These are phyloP conservation scores for Diaporthe velutina DNA, from an alignment of 2,329 filamentous ascomycete species.

Conservation along the genomic window DNA sequence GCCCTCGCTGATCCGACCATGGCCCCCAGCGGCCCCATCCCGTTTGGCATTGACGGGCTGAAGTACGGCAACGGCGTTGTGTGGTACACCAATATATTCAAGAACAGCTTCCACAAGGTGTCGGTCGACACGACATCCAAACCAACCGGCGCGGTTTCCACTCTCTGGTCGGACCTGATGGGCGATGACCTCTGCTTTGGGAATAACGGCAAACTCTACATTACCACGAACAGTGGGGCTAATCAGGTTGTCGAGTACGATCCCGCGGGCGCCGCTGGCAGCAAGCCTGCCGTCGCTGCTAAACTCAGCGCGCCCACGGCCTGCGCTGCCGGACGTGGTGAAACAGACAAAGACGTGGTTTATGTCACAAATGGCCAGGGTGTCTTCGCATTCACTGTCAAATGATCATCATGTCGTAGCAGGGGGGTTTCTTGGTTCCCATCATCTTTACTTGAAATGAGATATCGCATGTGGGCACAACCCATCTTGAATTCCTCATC, in stretches of 20 bases:
- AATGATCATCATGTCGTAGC: too few species aligned
- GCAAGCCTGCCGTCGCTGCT: conserved; percentile 45
- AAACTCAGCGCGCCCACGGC: conserved; percentile 47
- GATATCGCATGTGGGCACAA: too few species aligned
- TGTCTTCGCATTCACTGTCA: background rate
- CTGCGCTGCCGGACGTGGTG: conserved; percentile 48
- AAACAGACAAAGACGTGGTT: conserved; percentile 46
- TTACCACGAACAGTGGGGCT: conserved; percentile 46
- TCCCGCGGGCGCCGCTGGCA: conserved; percentile 40
- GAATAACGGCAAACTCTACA: conserved; percentile 48
- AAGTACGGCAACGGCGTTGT: conserved; percentile 47
- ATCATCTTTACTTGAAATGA: too few species aligned
- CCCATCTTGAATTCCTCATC: too few species aligned
- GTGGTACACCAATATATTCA: conserved; percentile 53
- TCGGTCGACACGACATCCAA: conserved; percentile 47
- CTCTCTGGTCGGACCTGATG: conserved; percentile 50
- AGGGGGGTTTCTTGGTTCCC: too few species aligned
- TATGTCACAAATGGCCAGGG: conserved; percentile 9
- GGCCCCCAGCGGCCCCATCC: conserved; percentile 47
- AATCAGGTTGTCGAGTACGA: conserved; percentile 50
- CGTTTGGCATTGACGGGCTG: conserved; percentile 51
- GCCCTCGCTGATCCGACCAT: conserved; percentile 47
- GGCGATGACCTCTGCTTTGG: conserved; percentile 51
- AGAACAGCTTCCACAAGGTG: conserved; percentile 51
- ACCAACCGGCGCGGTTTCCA: conserved; percentile 44